phyloP scores from a whole-genome alignment of 2,329 filamentous ascomycete species.

The Colletotrichum agaves region DNA sequence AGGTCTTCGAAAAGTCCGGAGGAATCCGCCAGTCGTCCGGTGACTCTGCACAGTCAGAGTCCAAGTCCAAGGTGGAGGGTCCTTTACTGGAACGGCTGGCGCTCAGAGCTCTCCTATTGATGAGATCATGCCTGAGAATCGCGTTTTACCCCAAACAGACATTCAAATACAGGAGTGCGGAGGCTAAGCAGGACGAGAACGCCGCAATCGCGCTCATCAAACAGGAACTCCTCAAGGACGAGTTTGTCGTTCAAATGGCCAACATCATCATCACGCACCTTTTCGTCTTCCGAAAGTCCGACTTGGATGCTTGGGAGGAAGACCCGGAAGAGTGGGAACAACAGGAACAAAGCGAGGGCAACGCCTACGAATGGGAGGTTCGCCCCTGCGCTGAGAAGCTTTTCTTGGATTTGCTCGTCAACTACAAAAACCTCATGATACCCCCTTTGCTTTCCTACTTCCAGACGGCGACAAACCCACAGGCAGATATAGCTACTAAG shows the following conservation, averaged over 20 bases:
- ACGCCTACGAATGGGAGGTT: slow-evolving; percentile 92
- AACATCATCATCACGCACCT: slow-evolving; percentile 87
- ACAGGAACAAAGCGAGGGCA: slow-evolving; percentile 84
- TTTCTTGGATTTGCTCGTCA: slow-evolving; percentile 89
- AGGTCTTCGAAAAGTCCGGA: slow-evolving; percentile 73
- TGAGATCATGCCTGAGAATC: slow-evolving; percentile 86
- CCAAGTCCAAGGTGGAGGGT: slow-evolving; percentile 65
- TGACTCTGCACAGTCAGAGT: slow-evolving; percentile 45
- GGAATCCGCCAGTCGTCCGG: slow-evolving; percentile 61
- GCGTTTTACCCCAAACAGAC: slow-evolving; percentile 83
- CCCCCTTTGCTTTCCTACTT: slow-evolving; percentile 87
- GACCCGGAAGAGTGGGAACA: slow-evolving; percentile 97
- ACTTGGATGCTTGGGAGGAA: slow-evolving; percentile 92
- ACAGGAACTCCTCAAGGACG: slow-evolving; percentile 77
- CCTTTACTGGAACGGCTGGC: slow-evolving; percentile 81
- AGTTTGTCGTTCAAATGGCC: slow-evolving; percentile 83
- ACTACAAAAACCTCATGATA: slow-evolving; percentile 85
- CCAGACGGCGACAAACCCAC: slow-evolving; percentile 74
- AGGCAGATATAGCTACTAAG: slow-evolving; percentile 80
- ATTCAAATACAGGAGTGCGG: slow-evolving; percentile 82
- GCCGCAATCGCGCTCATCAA: slow-evolving; percentile 77
- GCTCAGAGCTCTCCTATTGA: slow-evolving; percentile 82
- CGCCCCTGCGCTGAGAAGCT: slow-evolving; percentile 93
- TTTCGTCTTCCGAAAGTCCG: slow-evolving; percentile 85
- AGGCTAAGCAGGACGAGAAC: slow-evolving; percentile 81